Evolutionary conservation across 2,329 filamentous ascomycete genomes (phyloP).

Genomic region (Alternaria gansuensis): DNA sequence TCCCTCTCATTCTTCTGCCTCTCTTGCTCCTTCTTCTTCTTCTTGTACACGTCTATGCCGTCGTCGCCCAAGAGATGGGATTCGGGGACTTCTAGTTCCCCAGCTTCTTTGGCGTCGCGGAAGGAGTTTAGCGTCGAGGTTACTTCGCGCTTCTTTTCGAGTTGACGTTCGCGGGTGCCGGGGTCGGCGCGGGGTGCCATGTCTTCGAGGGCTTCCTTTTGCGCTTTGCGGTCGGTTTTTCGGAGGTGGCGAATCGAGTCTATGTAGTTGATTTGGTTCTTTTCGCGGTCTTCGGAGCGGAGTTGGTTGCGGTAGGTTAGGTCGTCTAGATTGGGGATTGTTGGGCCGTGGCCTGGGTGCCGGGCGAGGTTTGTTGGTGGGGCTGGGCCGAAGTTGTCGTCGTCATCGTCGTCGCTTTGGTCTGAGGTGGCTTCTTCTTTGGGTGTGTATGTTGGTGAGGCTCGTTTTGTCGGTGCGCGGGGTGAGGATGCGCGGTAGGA

Average conservation of each 20-base stretch:
- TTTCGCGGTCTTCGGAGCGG: constrained; percentile 63
- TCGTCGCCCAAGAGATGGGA: constrained; percentile 79
- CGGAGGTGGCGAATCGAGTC: constrained; percentile 69
- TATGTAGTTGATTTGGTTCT: constrained; percentile 56
- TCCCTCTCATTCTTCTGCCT: constrained; percentile 84
- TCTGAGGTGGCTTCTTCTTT: constrained; percentile 18
- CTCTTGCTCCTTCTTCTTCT: constrained; percentile 70
- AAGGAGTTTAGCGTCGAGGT: constrained; percentile 79
- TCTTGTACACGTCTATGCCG: constrained; percentile 72
- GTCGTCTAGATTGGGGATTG: constrained; percentile 77
- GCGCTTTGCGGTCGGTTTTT: constrained; percentile 69
- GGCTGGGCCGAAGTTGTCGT: constrained; percentile 62
- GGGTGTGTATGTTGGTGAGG: constrained; percentile 33
- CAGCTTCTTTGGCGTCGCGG: constrained; percentile 70
- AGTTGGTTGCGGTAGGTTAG: constrained; percentile 71
- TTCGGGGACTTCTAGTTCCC: constrained; percentile 72
- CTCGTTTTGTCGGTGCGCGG: constrained; percentile 23
- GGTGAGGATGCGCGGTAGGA: constrained; percentile 30
- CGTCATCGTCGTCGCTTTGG: constrained; percentile 56
- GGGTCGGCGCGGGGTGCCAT: constrained; percentile 82
- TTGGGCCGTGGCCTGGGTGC: constrained; percentile 59
- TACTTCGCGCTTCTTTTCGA: constrained; percentile 83
- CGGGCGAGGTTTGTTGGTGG: constrained; percentile 55
- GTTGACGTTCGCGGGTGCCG: constrained; percentile 79
- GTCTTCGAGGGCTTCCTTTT: constrained; percentile 81